Evolutionary conservation across 345 rosid species (phyloP), one percentile per base, ranked within the genome.

Genomic region (Brassica juncea): DNA sequence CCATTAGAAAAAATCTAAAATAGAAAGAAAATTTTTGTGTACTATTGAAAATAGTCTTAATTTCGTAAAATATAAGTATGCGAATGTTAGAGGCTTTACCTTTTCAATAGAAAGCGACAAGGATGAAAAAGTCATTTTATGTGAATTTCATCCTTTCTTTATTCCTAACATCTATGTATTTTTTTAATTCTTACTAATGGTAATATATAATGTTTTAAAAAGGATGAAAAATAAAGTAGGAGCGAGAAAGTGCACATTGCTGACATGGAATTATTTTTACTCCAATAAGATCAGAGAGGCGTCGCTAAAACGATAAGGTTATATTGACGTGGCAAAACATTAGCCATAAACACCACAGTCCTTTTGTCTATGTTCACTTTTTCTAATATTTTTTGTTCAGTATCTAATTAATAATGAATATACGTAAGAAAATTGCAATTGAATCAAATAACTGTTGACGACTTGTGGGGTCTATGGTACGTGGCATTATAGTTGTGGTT

Each of bases 401-500:
- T 1, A 10, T 59, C 11, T 6, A 11, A 34, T 11, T 11, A 27
- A 60, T 60, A 52, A 5, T 52, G 23, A 52, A 55, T 19, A 19
- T 60, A 59, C 77, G 77, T 73, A 66, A 67, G 69, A 67, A 66
- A 79, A 73, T 55, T 66, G 68, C 49, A 30, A 55, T 6, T 42
- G 68, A 78, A 78, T 5, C 32, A 69, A 70, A 75, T 75, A 57
- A 80, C 65, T 70, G 75, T 39, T n/a, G 71, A 39, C 35, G 44
- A 59, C 58, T 31, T 9, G 67, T 69, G 59, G 66, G 75, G 80
- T 31, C 44, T 52, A 6, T 1, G 16, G 0, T 3, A 76, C 77
- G 83, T 81, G 83, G 80, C 83, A 31, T 0, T 0, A 47, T 0
- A 42, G 4, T 58, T 76, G 77, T 81, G 74, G 84, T 76, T 71